Evolutionary conservation across 352 stramenopile species (phyloP).

Genomic region (Globisporangium megalacanthum): DNA sequence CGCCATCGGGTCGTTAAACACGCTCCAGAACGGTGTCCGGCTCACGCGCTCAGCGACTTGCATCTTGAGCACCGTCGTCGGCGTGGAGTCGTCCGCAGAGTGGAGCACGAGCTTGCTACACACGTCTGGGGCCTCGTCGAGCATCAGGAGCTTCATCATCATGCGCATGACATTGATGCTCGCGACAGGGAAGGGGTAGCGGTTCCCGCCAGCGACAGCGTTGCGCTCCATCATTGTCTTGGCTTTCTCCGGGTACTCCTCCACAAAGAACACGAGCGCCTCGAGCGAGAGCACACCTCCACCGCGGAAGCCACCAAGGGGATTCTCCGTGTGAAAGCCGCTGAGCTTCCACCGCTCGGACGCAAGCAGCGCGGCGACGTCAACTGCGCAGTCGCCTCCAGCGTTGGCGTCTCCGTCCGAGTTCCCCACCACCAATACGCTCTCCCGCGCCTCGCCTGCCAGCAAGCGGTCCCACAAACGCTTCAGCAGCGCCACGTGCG

Average conservation of each 20-base stretch:
- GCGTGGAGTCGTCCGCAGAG: constrained; percentile 22
- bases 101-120: constrained; percentile 74
- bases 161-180: constrained; percentile 86
- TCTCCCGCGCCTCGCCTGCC: constrained; percentile 17
- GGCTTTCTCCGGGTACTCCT: constrained; percentile 74
- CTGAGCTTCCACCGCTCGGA: constrained; percentile 63
- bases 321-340: constrained; percentile 79
- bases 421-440: constrained; percentile 12
- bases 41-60: constrained; percentile 74
- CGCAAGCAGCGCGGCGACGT: constrained; percentile 44
- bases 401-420: constrained; percentile 14
- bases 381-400: constrained; percentile 15
- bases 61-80: constrained; percentile 61
- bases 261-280: constrained; percentile 66
- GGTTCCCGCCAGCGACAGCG: constrained; percentile 58
- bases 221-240: constrained; percentile 74
- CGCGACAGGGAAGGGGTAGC: constrained; percentile 79
- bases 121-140: constrained; percentile 64
- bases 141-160: constrained; percentile 79
- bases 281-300: constrained; percentile 70
- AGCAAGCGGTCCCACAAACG: constrained; percentile 64
- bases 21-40: constrained; percentile 72
- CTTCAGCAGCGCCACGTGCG: constrained; percentile 54
- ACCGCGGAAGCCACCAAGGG: constrained; percentile 69
- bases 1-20: constrained; percentile 64